Evolutionary conservation across 768 basidiomycete species (phyloP), one percentile per base, ranked within the genome.

Genomic region (Trametes villosa): DNA sequence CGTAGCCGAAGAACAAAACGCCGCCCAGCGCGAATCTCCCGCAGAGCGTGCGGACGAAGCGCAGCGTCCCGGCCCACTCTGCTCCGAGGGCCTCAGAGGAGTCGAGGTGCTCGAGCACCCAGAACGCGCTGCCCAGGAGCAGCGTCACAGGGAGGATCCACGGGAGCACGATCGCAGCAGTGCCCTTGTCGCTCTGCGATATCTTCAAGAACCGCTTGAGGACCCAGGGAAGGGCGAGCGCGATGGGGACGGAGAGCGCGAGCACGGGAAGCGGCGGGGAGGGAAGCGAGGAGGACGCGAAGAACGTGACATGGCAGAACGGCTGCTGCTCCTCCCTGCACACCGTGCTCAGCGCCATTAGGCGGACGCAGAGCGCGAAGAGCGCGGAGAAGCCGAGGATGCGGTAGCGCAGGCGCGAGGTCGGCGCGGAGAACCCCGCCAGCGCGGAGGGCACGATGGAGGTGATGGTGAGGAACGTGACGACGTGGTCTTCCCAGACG

Each of bases 311-410:
- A 62, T 83, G 79, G 70, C 97, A 99, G 72, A 85, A 90, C 0
- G 93, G 88, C 40, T 92, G 87, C 73, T 98, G 96, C 70, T 98
- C 96, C 72, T 99, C 96, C 63, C 97, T 80, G 70, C 96, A 98
- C 9, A 94, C 85, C 0, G 95, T 96, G 71, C 91, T 92, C 47
- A 84, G 75, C 0, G 88, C 82, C 74, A 94, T 89, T n/a, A 92
- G 69, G 9, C 96, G 84, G 9, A 89, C 82, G 64, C 87, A 86
- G 22, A 82, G 70, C 0, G 87, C 85, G 61, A 88, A 88, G 15
- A 91, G 72, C 6, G 81, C 65, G 11, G 87, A 84, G 69, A 92
- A 92, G 0, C 83, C 84, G 20, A 95, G 74, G 52, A 97, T 91
- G 51, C 92, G 89, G 54, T 78, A 75, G 20, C 91, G 88, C 38